These are phyloP conservation scores for Sugiyamaella chiloensis DNA, from an alignment of 805 yeast species.

Conservation along the genomic window DNA sequence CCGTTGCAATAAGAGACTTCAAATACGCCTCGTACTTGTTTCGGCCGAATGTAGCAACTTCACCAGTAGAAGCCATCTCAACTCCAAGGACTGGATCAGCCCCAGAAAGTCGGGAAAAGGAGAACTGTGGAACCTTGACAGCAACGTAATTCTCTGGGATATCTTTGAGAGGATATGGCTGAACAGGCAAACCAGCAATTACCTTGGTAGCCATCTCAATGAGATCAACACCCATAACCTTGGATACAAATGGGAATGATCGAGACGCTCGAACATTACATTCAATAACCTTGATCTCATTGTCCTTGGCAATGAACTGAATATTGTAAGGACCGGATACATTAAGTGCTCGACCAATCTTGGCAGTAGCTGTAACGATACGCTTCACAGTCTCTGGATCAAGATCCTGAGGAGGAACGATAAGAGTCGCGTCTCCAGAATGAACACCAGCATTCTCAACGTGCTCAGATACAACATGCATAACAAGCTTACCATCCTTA, in stretches of 20 bases:
- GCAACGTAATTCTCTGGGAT: slow-evolving; percentile 94
- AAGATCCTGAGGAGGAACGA: slow-evolving; percentile 95
- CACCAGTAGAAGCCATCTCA: slow-evolving; percentile 99
- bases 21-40: slow-evolving; percentile 96
- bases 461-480: slow-evolving; percentile 98
- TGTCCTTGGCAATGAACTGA: slow-evolving; percentile 93
- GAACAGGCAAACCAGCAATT: slow-evolving; percentile 79
- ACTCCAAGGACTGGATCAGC: slow-evolving; percentile 98
- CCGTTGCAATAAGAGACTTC: slow-evolving; percentile 91
- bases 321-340: slow-evolving; percentile 97
- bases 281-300: slow-evolving; percentile 95
- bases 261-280: slow-evolving; percentile 99
- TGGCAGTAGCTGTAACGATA: slow-evolving; percentile 93
- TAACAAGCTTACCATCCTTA: slow-evolving; percentile 84
- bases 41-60: slow-evolving; percentile 94
- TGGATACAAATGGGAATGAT: slow-evolving; percentile 97
- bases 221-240: slow-evolving; percentile 93
- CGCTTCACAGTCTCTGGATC: slow-evolving; percentile 87
- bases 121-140: slow-evolving; percentile 94
- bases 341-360: slow-evolving; percentile 90
- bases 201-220: slow-evolving; percentile 98
- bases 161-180: slow-evolving; percentile 85
- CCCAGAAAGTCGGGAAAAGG: slow-evolving; percentile 94
- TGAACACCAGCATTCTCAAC: slow-evolving; percentile 99
- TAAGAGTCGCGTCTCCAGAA: slow-evolving; percentile 97